Evolutionary conservation across 1,284 basidiomycete species (phyloP).

Genomic region (Anthracocystis walkeri): DNA sequence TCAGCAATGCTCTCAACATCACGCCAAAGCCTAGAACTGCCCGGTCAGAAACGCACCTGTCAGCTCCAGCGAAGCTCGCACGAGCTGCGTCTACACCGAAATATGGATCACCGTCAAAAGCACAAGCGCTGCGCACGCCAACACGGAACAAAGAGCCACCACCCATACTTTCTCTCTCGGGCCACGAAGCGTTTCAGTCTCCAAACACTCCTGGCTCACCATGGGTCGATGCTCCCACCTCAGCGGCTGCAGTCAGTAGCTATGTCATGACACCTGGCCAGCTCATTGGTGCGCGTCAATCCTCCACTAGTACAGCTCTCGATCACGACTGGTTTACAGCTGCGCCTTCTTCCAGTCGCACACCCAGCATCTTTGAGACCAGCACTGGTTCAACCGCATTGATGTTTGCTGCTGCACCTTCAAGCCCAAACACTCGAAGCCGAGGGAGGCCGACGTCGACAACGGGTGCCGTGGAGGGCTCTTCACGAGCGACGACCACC

Average conservation of each 20-base stretch:
- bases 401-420: not conserved
- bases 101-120: not conserved
- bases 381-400: not conserved
- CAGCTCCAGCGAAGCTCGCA: not conserved
- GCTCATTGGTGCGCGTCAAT: not conserved
- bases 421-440: not conserved
- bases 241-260: not conserved
- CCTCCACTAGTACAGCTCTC: not conserved
- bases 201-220: conserved; percentile 21
- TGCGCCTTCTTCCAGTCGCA: not conserved
- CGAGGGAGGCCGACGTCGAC: no score
- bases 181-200: conserved; percentile 21
- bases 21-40: conserved; percentile 8
- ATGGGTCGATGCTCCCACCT: not conserved
- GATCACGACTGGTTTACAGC: not conserved
- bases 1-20: conserved; percentile 41
- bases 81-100: not conserved
- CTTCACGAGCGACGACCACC: not conserved
- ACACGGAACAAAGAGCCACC: not conserved
- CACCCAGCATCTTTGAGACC: not conserved
- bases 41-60: not conserved
- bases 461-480: not conserved
- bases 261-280: not conserved
- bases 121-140: not conserved
- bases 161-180: conserved; percentile 16